Evolutionary conservation across 1,284 basidiomycete species (phyloP).

Genomic region (Ceratobasidium sp.): DNA sequence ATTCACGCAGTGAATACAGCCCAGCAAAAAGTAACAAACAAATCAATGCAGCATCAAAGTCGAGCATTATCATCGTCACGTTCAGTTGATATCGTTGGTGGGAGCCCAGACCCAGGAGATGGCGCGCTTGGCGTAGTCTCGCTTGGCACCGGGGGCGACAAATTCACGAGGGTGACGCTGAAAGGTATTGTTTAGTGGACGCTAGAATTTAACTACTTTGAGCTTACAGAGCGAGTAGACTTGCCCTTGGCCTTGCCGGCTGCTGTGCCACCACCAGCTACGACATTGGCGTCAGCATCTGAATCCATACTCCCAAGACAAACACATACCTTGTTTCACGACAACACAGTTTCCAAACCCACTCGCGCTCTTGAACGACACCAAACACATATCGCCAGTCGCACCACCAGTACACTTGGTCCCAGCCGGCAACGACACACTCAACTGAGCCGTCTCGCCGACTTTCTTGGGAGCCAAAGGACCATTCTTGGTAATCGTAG

Average conservation of each 20-base stretch:
- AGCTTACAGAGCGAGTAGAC: constrained; percentile 24
- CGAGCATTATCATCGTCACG: constrained; percentile 11
- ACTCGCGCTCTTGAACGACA: constrained; percentile 36
- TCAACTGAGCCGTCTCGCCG: constrained; percentile 17
- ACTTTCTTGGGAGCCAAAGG: constrained; percentile 34
- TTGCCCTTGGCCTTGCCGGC: constrained; percentile 25
- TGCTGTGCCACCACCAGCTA: constrained; percentile 9
- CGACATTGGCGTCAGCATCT: not conserved
- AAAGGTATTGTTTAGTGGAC: not conserved
- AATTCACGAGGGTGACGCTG: constrained; percentile 25
- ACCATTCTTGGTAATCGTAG: constrained; percentile 54
- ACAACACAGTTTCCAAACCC: constrained; percentile 37
- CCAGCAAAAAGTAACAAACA: constrained; percentile 15
- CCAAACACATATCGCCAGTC: constrained; percentile 4
- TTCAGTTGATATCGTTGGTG: not conserved
- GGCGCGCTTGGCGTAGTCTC: constrained; percentile 20
- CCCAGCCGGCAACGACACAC: constrained; percentile 8
- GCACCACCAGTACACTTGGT: constrained; percentile 21
- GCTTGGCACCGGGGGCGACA: constrained; percentile 2
- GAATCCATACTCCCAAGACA: not conserved
- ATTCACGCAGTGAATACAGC: constrained; percentile 29
- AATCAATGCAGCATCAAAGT: constrained; percentile 22
- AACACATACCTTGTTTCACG: constrained; percentile 16
- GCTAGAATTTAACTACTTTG: not conserved
- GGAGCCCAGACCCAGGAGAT: constrained; percentile 31